Base-by-base conservation (phyloP, 768 basidiomycete genomes). In the Lactarius pseudohatsudake region DNA sequence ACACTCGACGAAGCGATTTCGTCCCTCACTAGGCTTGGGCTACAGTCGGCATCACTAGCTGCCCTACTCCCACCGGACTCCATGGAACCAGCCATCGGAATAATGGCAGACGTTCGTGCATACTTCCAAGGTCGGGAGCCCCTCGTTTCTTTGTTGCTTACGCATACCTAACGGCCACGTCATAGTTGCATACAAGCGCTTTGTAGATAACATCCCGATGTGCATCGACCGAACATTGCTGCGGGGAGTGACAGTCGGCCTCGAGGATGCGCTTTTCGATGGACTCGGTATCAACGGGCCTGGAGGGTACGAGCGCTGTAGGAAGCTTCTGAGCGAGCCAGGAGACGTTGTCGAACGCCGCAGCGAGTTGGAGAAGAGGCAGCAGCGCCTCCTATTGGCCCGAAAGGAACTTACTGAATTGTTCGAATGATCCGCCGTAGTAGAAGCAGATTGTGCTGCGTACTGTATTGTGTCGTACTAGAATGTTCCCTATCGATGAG, bases 51-150 rank as follows among this genome's bases (percentile, higher is more conserved):
- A 2, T 82, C 84, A 59, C 62, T 90, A 0, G 69, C 79, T 0
- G 84, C 80, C 68, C 72, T 89, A 0, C 76, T 86, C 10, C 81
- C 82, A 0, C 61, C 77, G 0, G 86, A 89, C 62, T 75, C 74
- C 2, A 83, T 81, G 81, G 85, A 85, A 45, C 77, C 82, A 0
- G 86, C 86, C 0, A 68, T 90, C 6, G 71, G 72, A 9, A 86
- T 91, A 69, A 91, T 91, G 89, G 86, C 88, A 0, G 83, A 86
- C 57, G 86, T 89, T 4, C 78, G 86, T 6, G 88, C 87, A 0
- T 90, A 90, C 66, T 90, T 90, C 72, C 86, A 89, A 82, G 89
- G 90, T 89, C 70, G 15, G 67, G 64, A n/a, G 36, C 55, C 41
- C 36, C 45, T 36, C 57, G 13, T 55, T 28, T 57, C n/a, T 38